Evolutionary conservation across 2,329 filamentous ascomycete species (phyloP), one percentile per base, ranked within the genome.

Genomic region (Diaporthe sp.): DNA sequence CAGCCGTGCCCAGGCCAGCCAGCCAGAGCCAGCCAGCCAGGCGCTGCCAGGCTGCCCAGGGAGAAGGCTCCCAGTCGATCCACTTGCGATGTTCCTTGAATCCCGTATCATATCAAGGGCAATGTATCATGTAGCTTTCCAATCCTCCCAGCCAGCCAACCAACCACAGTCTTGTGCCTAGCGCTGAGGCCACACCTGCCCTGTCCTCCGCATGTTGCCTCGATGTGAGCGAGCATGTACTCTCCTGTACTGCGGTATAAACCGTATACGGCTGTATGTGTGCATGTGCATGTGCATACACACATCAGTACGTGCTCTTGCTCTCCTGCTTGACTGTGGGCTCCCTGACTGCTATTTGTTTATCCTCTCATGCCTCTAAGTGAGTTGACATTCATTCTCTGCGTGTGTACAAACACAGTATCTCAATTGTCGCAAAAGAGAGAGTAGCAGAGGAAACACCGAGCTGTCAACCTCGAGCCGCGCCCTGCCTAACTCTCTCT

Each of bases 81-180:
- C 62, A 68, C 62, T 51, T 51, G 8, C 13, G 62, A 53, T 68
- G 46, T 53, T 53, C 62, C 62, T 68, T 68, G 62, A 53, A 51
- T 62, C 39, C 39, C 59, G 59, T 46, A 62, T 62, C 59, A 28
- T 44, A 13, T 46, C 39, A 3, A 44, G 39, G 3, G 17, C 39
- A 39, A 62, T 62, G 59, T 62, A 62, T 10, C 15, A 22, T 46
- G 25, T 65, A 65, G 25, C 46, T 53, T 68, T 25, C 39, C 28
- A 25, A 68, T 28, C 46, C n/a, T 55, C 46, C 49, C 34, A 68
- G 31, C 62, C 62, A 37, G 13, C 31, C 62, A 53, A 53, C 62
- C 46, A 69, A 69, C 65, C 65, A 69, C 34, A 51, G n/a, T 55
- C 65, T 42, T 55, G 65, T 69, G 65, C 65, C 65, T 69, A 69